Evolutionary conservation across 2,329 filamentous ascomycete species (phyloP).

Genomic region (Cladosporium sp.): DNA sequence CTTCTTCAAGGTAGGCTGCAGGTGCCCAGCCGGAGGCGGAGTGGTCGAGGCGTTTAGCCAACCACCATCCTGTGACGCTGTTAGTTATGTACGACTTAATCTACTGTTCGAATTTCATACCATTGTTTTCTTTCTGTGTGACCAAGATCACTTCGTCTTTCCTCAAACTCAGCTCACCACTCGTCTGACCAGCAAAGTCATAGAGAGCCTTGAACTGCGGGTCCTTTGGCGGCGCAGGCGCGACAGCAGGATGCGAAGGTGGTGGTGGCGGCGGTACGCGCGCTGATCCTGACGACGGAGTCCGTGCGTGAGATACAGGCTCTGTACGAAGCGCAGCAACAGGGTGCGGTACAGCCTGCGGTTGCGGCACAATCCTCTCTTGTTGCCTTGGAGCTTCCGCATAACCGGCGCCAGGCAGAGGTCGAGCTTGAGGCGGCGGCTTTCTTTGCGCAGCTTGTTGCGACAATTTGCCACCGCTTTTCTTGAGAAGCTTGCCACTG

Average conservation of each 20-base stretch:
- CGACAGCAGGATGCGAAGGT: not conserved
- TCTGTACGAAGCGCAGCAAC: constrained; percentile 54
- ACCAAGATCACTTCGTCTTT: constrained; percentile 84
- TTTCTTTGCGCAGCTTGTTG: constrained; percentile 51
- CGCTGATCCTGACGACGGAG: constrained; percentile 42
- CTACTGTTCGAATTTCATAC: constrained; percentile 57
- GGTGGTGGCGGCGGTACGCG: constrained; percentile 54
- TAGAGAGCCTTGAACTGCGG: constrained; percentile 88
- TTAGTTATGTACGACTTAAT: constrained; percentile 23
- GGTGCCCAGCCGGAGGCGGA: constrained; percentile 89
- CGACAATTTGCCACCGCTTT: constrained; percentile 73
- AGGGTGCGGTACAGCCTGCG: constrained; percentile 48
- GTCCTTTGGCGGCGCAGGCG: constrained; percentile 63
- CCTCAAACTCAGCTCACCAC: constrained; percentile 80
- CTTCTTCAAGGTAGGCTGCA: constrained; percentile 89
- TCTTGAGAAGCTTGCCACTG: constrained; percentile 81
- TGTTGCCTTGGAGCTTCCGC: constrained; percentile 27
- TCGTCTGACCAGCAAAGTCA: constrained; percentile 81
- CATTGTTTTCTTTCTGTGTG: constrained; percentile 92
- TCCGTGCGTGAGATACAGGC: constrained; percentile 43
- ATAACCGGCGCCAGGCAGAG: constrained; percentile 35
- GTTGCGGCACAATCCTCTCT: constrained; percentile 35
- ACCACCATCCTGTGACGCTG: constrained; percentile 79
- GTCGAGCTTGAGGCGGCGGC: constrained; percentile 51
- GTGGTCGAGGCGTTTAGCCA: constrained; percentile 71